Evolutionary conservation across 805 yeast species (phyloP), one percentile per base, ranked within the genome.

Genomic region (Metschnikowia drakensbergensis): DNA sequence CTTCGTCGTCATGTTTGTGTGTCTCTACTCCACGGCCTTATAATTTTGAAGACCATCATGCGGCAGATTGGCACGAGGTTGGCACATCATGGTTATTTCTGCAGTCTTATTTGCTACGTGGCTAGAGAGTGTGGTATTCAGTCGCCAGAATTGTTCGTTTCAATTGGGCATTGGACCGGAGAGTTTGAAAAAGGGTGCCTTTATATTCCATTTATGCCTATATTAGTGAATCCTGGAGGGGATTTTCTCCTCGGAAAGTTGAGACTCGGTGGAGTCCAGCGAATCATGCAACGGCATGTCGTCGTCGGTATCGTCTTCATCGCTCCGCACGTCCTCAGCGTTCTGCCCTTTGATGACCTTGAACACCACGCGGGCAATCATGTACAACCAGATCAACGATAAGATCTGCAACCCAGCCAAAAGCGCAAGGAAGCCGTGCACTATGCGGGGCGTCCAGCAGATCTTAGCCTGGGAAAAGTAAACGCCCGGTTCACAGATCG

Each of bases 281-380:
- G 29, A 40, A n/a, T n/a, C 29, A 26, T 40, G n/a, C 26, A 13
- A 6, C 5, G 43, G 43, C 23, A 11, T 25, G 4, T 68, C 73
- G 4, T 51, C 59, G 32, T 66, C 72, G 8, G 72, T 74, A 45
- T 83, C 88, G 47, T 87, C 95, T 48, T 77, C 84, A 58, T 88
- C 96, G 62, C 92, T 84, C 67, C 97, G 80, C 30, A 85, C 84
- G 64, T 90, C 97, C 57, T 88, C 96, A 1, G 96, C 96, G 32
- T 82, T 81, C 23, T 67, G 73, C 4, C 96, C 97, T 6, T 76
- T 71, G 26, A 88, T 53, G 25, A 89, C 92, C 62, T 77, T 82
- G 47, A 75, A 63, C 8, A 87, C 88, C 26, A 89, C 95, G 56
- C 79, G 82, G 9, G 77, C 52, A 49, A 90, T 89, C 69, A 86